These are phyloP conservation scores for Erysimum cheiri DNA, from an alignment of 441 rosid species.

Conservation along the genomic window DNA sequence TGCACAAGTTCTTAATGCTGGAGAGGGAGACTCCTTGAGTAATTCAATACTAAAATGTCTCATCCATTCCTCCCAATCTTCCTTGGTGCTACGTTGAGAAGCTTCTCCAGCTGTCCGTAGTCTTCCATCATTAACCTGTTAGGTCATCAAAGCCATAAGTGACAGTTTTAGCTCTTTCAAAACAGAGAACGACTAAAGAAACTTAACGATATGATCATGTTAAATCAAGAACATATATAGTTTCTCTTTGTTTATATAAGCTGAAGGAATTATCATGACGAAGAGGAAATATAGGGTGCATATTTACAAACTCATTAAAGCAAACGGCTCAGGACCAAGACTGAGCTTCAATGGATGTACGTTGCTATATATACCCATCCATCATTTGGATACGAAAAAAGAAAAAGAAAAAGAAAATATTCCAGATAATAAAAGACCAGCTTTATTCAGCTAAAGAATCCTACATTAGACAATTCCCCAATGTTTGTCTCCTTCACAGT, in stretches of 20 bases:
- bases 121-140: constrained; percentile 89
- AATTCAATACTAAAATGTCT: constrained; percentile 99
- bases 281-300: constrained; percentile 12
- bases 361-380: constrained; percentile 21
- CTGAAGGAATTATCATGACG: constrained; percentile 13
- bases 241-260: constrained; percentile 27
- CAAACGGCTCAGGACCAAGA: constrained; percentile 30
- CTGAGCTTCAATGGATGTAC: constrained; percentile 13
- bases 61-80: constrained; percentile 99
- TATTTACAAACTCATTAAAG: constrained; percentile 17
- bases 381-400: constrained; percentile 12
- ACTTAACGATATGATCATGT: constrained; percentile 17
- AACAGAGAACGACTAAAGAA: constrained; percentile 31
- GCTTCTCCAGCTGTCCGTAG: constrained; percentile 99
- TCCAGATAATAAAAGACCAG: constrained; percentile 16
- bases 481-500: constrained; percentile 1
- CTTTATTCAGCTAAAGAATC: constrained; percentile 23
- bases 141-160: constrained; percentile 33
- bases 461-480: constrained; percentile 23
- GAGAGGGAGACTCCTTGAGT: constrained; percentile 97
- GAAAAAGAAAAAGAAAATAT: background rate
- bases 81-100: constrained; percentile 99
- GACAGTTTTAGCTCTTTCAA: constrained; percentile 31
- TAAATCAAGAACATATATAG: constrained; percentile 24
- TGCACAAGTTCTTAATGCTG: constrained; percentile 97